A percentile compares a stretch with the other conserved stretches of the same genome.
These are phyloP conservation scores for Rubus idaeus DNA, from an alignment of 306 rosid species.

Conservation along the genomic window DNA sequence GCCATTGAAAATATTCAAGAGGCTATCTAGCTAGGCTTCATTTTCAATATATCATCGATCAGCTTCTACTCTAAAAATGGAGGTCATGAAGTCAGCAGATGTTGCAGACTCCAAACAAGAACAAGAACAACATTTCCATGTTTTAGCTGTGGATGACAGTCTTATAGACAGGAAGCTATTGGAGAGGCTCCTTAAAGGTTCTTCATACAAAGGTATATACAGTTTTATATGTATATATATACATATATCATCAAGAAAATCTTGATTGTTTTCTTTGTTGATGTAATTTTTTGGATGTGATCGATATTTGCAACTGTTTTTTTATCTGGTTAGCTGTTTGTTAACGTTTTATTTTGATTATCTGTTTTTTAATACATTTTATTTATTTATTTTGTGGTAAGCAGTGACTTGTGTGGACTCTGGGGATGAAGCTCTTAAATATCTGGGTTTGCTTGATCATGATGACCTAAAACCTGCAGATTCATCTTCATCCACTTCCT, in stretches of 20 bases:
- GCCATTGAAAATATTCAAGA: neutral
- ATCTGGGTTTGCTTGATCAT: conserved; percentile 62
- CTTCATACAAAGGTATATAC: conserved; percentile 71
- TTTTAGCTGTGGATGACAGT: conserved; percentile 90
- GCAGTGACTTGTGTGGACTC: conserved; percentile 93
- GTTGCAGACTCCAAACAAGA: conserved; percentile 27
- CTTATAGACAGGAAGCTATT: conserved; percentile 71
- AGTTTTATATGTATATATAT: no score
- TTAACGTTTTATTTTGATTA: neutral
- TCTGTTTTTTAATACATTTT: neutral
- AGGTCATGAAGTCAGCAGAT: conserved; percentile 39
- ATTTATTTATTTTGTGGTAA: neutral
- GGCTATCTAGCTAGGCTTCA: neutral
- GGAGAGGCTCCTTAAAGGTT: conserved; percentile 75
- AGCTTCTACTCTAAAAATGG: conserved; percentile 23
- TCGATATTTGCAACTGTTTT: neutral
- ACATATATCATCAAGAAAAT: neutral
- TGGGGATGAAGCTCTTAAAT: conserved; percentile 91
- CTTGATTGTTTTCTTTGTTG: neutral
- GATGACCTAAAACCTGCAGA: conserved; percentile 29
- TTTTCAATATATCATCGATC: neutral
- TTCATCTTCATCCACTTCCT: conserved; percentile 39
- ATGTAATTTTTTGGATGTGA: neutral
- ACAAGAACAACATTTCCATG: conserved; percentile 72
- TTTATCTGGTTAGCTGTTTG: neutral